Percentiles rank a stretch among this genome's conserved stretches.
phyloP scores from a whole-genome alignment of 352 stramenopile species.

The Phytophthora citrophthora region DNA sequence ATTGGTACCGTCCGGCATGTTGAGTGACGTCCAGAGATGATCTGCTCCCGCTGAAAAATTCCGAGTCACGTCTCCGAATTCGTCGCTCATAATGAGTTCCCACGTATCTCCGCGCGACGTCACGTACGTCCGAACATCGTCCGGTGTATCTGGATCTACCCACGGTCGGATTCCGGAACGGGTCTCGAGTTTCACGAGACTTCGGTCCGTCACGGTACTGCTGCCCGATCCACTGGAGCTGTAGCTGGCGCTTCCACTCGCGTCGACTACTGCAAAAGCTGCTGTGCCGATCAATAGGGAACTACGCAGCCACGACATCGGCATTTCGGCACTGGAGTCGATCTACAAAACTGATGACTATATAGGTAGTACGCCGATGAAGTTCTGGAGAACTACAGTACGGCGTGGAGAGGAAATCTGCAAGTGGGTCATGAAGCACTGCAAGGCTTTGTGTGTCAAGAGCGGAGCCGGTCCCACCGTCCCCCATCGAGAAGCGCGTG shows the following conservation, averaged over 20 bases:
- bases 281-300: slow-evolving; percentile 4
- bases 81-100: slow-evolving; percentile 76
- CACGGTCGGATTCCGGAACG: slow-evolving; percentile 56
- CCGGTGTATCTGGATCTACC: slow-evolving; percentile 67
- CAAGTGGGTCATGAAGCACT: slow-evolving; percentile 8
- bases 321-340: background rate
- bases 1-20: slow-evolving; percentile 79
- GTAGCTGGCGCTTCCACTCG: slow-evolving; percentile 14
- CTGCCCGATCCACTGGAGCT: slow-evolving; percentile 24
- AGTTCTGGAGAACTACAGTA: background rate
- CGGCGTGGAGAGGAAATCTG: slow-evolving; percentile 5
- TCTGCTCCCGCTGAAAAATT: slow-evolving; percentile 67
- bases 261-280: slow-evolving; percentile 21
- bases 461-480: slow-evolving; percentile 20
- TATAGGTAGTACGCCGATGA: too few species aligned
- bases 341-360: too few species aligned
- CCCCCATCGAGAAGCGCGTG: slow-evolving; percentile 11
- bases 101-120: slow-evolving; percentile 58
- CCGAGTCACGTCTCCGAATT: slow-evolving; percentile 54
- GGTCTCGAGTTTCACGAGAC: slow-evolving; percentile 40
- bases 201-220: slow-evolving; percentile 29
- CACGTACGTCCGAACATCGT: slow-evolving; percentile 47
- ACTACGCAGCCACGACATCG: background rate
- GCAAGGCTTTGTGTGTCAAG: slow-evolving; percentile 26
- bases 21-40: slow-evolving; percentile 65